Evolutionary conservation across 2,329 filamentous ascomycete species (phyloP).

Genomic region (Drechslera avenae): DNA sequence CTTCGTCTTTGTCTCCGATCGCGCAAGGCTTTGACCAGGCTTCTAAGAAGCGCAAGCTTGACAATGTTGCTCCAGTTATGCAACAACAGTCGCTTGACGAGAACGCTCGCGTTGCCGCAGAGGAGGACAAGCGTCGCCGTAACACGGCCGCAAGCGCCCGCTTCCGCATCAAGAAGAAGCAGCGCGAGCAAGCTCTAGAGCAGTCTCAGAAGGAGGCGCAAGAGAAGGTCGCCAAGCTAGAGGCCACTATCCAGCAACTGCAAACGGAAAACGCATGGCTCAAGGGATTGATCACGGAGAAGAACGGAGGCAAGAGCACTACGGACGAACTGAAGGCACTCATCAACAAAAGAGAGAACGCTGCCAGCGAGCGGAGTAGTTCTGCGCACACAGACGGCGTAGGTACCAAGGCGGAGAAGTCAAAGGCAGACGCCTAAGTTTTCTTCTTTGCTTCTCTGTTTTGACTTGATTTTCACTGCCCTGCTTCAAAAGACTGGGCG

Average conservation of each 20-base stretch:
- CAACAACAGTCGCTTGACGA: constrained; percentile 51
- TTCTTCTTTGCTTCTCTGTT: constrained; percentile 8
- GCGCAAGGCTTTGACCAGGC: constrained; percentile 34
- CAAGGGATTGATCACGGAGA: constrained; percentile 58
- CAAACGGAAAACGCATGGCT: constrained; percentile 61
- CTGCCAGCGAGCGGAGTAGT: constrained; percentile 42
- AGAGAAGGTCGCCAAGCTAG: constrained; percentile 53
- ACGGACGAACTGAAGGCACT: constrained; percentile 41
- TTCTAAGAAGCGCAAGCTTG: constrained; percentile 56
- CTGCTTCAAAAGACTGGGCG: background rate
- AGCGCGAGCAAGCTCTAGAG: constrained; percentile 58
- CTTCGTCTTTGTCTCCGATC: constrained; percentile 38
- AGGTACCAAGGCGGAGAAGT: constrained; percentile 36
- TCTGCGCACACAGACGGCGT: constrained; percentile 46
- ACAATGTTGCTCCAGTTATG: constrained; percentile 38
- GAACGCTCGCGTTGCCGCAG: constrained; percentile 53
- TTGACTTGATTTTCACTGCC: background rate
- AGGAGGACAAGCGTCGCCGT: constrained; percentile 60
- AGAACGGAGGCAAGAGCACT: constrained; percentile 48
- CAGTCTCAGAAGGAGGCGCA: constrained; percentile 58
- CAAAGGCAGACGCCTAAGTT: constrained; percentile 43
- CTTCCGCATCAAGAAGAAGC: constrained; percentile 62
- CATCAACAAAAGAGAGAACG: constrained; percentile 44
- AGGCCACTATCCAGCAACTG: constrained; percentile 55
- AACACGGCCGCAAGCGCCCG: constrained; percentile 60